Base-by-base conservation (phyloP, 805 yeast genomes). In the Saturnispora quitensis region DNA sequence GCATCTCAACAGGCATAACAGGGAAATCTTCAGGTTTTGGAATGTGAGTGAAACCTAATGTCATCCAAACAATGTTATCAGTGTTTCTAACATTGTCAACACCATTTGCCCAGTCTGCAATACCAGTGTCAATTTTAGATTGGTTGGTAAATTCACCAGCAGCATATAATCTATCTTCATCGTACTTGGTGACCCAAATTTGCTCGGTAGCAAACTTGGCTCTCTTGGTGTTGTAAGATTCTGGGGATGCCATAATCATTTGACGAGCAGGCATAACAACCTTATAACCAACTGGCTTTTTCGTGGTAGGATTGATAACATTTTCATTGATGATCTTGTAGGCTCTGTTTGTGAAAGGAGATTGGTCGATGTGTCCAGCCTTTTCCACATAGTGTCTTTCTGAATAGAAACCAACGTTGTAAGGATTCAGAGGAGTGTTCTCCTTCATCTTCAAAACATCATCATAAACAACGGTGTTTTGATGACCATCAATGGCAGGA, bases 81-180 rank as follows among this genome's bases (percentile, higher is more conserved):
- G 82, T 82, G 67, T 85, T 78, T 77, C 90, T 82, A 35, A 85
- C 88, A 35, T 69, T 63, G 54, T 83, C 89, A 47, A 69, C 67
- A 57, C 85, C 84, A 62, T 82, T 75, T 38, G 86, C 86, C 84
- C 89, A 86, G 43, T 67, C 73, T 36, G 80, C 82, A 50, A 86
- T 64, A 64, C 93, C 95, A 25, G 85, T 77, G 66, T 85, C 93
- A 3, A 45, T 62, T 53, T 76, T 75, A 15, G 90, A 84, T 70
- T 86, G 95, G 68, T 86, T 86, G 55, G 95, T 86, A 73, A 86
- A 85, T 65, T 84, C 90, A 66, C 95, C 95, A 53, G 89, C 90
- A 48, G 90, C 89, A 58, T 73, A 86, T 60, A 84, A 67, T 68
- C 84, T 80, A 63, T 82, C 75, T 64, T 86, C 93, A 55, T 72